phyloP scores from a whole-genome alignment of 495 filamentous ascomycete species.

The Saxophila tyrrhenica region DNA sequence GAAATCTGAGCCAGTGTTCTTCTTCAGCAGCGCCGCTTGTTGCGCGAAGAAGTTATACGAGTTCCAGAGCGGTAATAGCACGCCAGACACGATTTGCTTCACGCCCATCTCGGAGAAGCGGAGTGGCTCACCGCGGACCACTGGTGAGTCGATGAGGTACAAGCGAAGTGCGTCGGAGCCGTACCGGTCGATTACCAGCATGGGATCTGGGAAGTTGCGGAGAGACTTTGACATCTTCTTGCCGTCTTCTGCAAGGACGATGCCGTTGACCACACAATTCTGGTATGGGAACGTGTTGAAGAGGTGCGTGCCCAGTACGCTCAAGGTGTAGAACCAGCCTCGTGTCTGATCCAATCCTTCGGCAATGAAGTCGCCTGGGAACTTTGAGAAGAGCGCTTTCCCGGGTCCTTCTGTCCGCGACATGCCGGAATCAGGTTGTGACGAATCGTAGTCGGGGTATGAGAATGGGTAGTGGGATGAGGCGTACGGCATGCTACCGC shows the following conservation, averaged over 20 bases:
- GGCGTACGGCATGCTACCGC: slow-evolving; percentile 93
- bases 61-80: slow-evolving; percentile 92
- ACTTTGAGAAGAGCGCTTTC: slow-evolving; percentile 66
- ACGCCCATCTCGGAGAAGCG: slow-evolving; percentile 88
- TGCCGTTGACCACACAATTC: slow-evolving; percentile 95
- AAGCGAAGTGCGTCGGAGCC: slow-evolving; percentile 89
- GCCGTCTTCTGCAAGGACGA: slow-evolving; percentile 89
- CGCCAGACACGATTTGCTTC: slow-evolving; percentile 90
- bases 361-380: slow-evolving; percentile 94
- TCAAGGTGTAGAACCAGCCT: slow-evolving; percentile 95
- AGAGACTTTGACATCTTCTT: slow-evolving; percentile 99
- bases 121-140: slow-evolving; percentile 84
- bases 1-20: slow-evolving; percentile 68
- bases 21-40: slow-evolving; percentile 88
- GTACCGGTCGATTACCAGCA: slow-evolving; percentile 72
- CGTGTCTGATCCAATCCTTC: slow-evolving; percentile 91
- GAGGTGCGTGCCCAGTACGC: slow-evolving; percentile 81
- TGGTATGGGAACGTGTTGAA: slow-evolving; percentile 85
- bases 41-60: slow-evolving; percentile 96
- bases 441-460: slow-evolving; percentile 37
- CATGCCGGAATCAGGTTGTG: slow-evolving; percentile 11
- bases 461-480: slow-evolving; percentile 92
- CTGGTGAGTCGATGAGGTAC: slow-evolving; percentile 95
- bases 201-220: slow-evolving; percentile 94
- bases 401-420: slow-evolving; percentile 15